Evolutionary conservation across 1,139 yeast genomes (phyloP).

Genomic region (Suhomyces coccinellae): DNA sequence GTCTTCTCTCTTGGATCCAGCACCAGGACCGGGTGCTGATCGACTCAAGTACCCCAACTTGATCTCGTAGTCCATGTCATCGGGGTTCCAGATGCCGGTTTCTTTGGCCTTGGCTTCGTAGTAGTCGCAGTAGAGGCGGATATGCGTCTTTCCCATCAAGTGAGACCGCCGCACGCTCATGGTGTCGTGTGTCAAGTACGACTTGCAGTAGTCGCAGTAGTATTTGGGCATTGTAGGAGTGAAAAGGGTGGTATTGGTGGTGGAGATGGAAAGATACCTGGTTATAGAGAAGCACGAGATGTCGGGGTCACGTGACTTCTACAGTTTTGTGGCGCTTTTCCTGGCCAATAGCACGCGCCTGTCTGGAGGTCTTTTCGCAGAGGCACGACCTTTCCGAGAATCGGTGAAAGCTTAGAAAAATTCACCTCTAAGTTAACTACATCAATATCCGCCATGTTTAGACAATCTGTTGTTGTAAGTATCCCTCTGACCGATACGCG

Average conservation of each 20-base stretch:
- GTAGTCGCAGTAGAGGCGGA: conserved; percentile 72
- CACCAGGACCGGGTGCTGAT: conserved; percentile 45
- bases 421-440: conserved; percentile 6
- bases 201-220: conserved; percentile 86
- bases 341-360: conserved; percentile 10
- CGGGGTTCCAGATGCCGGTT: conserved; percentile 45
- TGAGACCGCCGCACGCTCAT: conserved; percentile 85
- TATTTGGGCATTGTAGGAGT: conserved; percentile 49
- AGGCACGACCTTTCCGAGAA: conserved; percentile 21
- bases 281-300: not conserved
- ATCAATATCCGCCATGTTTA: conserved; percentile 31
- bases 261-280: not conserved
- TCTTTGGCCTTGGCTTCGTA: conserved; percentile 60
- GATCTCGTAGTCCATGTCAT: conserved; percentile 43
- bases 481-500: not conserved
- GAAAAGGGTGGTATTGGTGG: not conserved
- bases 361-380: conserved; percentile 1
- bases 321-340: conserved; percentile 5
- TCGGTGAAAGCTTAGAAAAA: conserved; percentile 20
- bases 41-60: conserved; percentile 37
- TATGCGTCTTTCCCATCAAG: conserved; percentile 76
- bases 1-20: not conserved
- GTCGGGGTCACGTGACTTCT: conserved; percentile 7
- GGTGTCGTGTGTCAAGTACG: conserved; percentile 86
- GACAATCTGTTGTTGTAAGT: conserved; percentile 44